Conservation (phyloP, 1,284 basidiomycete genomes). For the Exsudoporus floridanus region DNA sequence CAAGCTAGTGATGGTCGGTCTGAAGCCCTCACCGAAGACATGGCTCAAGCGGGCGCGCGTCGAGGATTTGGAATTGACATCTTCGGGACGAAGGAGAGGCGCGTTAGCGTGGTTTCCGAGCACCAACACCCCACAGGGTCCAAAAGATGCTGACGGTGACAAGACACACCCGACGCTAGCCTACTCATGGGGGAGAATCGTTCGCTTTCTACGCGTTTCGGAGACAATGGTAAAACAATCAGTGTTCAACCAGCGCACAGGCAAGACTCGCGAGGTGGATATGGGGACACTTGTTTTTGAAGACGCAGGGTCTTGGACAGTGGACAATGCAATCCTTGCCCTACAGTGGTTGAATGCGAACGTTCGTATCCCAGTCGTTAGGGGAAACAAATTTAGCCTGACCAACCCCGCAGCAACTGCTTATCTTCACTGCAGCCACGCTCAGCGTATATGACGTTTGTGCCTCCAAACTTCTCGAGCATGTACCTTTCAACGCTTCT, state of each 20-base stretch:
- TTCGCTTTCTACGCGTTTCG: slow-evolving; percentile 66
- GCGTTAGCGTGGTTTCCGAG: slow-evolving; percentile 80
- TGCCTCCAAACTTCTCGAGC: slow-evolving; percentile 55
- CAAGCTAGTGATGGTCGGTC: slow-evolving; percentile 90
- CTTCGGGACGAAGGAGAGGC: slow-evolving; percentile 51
- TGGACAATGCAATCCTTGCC: slow-evolving; percentile 58
- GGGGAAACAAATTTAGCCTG: slow-evolving; percentile 8
- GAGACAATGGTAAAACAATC: slow-evolving; percentile 58
- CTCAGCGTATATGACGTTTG: slow-evolving; percentile 74
- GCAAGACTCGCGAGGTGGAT: slow-evolving; percentile 58
- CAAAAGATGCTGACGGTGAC: slow-evolving; percentile 28
- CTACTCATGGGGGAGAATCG: slow-evolving; percentile 76
- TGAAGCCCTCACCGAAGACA: slow-evolving; percentile 90
- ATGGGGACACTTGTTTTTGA: slow-evolving; percentile 63
- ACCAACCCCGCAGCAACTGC: slow-evolving; percentile 52
- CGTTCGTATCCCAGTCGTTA: slow-evolving; percentile 52
- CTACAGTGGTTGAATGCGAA: slow-evolving; percentile 75
- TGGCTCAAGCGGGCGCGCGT: slow-evolving; percentile 83
- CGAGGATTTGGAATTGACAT: slow-evolving; percentile 46
- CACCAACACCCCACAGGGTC: slow-evolving; percentile 30
- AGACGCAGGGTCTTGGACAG: slow-evolving; percentile 53
- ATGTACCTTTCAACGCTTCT: slow-evolving; percentile 54
- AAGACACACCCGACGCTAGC: slow-evolving; percentile 63
- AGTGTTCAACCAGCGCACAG: slow-evolving; percentile 54
- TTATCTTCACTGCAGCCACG: slow-evolving; percentile 54